phyloP scores from a whole-genome alignment of 2,329 filamentous ascomycete genomes.

The Diaporthe ampelina region DNA sequence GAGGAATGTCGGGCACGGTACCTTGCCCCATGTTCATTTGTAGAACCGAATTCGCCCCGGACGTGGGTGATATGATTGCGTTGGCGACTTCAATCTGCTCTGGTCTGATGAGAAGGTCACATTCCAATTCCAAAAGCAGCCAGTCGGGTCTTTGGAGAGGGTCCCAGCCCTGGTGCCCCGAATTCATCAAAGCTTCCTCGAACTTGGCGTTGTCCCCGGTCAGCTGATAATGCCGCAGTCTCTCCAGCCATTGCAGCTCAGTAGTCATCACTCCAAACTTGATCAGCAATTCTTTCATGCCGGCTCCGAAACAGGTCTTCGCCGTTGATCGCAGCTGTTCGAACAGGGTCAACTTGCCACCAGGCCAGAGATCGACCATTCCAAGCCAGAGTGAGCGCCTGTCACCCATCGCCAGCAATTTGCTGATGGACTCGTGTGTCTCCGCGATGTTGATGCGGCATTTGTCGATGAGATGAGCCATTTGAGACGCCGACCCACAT shows the following conservation, averaged over 20 bases:
- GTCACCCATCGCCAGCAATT: background rate
- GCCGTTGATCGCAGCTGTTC: conserved; percentile 59
- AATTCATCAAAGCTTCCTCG: conserved; percentile 59
- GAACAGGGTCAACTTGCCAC: conserved; percentile 57
- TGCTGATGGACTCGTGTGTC: background rate
- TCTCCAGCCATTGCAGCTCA: conserved; percentile 58
- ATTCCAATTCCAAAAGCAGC: conserved; percentile 77
- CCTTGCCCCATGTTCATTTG: conserved; percentile 79
- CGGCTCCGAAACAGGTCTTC: conserved; percentile 47
- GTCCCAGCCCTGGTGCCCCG: conserved; percentile 70
- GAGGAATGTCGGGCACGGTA: conserved; percentile 40
- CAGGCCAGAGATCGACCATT: conserved; percentile 60
- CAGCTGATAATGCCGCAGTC: conserved; percentile 54
- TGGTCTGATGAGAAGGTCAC: conserved; percentile 71
- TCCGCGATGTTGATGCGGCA: background rate
- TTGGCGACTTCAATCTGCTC: conserved; percentile 74
- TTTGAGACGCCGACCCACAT: background rate
- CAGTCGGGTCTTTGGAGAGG: conserved; percentile 70
- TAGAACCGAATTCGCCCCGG: conserved; percentile 68
- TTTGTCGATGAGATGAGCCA: background rate
- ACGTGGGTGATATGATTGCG: conserved; percentile 69
- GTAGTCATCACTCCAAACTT: conserved; percentile 60
- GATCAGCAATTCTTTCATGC: conserved; percentile 57
- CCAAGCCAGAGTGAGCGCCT: conserved; percentile 55
- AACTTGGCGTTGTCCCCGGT: conserved; percentile 47